Evolutionary conservation across 2,329 filamentous ascomycete genomes (phyloP).

Genomic region (Colletotrichum liaoningense): DNA sequence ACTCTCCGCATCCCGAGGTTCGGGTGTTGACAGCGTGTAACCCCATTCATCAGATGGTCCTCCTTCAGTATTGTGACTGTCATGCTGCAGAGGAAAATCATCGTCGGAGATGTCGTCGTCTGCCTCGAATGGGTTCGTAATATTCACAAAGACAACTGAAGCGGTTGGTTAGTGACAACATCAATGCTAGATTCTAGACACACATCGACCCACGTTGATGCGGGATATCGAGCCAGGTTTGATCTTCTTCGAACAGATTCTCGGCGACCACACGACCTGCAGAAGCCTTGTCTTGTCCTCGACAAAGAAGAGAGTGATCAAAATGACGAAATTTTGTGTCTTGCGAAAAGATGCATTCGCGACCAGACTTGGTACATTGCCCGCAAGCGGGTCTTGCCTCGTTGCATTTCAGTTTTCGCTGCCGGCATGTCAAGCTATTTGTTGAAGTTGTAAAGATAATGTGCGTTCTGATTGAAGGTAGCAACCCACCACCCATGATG

Average conservation of each 20-base stretch:
- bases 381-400: conserved; percentile 39
- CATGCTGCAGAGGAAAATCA: not conserved
- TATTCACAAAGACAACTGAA: not conserved
- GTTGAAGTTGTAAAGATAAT: too few species aligned
- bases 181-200: too few species aligned
- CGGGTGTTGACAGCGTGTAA: not conserved
- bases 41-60: not conserved
- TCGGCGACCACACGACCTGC: not conserved
- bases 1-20: not conserved
- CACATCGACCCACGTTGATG: not conserved
- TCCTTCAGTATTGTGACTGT: not conserved
- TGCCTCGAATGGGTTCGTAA: not conserved
- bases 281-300: not conserved
- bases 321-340: conserved; percentile 11
- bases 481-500: conserved; percentile 16
- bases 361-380: conserved; percentile 37
- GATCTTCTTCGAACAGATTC: not conserved
- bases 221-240: conserved; percentile 9
- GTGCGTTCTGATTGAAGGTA: not conserved
- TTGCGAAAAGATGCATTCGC: conserved; percentile 13
- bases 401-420: conserved; percentile 43
- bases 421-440: conserved; percentile 19
- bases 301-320: not conserved
- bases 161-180: not conserved
- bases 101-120: not conserved